Evolutionary conservation across 2,329 filamentous ascomycete species (phyloP).

Genomic region (Nothopassalora personata): DNA sequence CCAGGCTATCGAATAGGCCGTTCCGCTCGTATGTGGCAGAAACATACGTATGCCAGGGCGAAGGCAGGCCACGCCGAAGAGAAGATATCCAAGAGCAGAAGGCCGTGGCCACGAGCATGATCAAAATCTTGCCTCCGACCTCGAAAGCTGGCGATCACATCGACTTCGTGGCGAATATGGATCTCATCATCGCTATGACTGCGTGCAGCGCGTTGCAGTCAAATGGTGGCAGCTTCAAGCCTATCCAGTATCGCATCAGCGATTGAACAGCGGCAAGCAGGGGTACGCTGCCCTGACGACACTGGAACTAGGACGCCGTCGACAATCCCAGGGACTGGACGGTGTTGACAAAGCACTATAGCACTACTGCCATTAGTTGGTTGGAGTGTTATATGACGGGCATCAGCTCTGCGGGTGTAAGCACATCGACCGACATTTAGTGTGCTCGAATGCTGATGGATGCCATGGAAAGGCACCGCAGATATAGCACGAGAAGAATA

Average conservation of each 20-base stretch:
- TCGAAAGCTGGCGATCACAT: conserved; percentile 25
- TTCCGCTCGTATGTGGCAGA: no score
- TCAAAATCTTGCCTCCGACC: conserved; percentile 23
- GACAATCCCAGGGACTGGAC: conserved; percentile 19
- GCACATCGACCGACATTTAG: neutral
- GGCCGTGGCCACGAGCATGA: neutral
- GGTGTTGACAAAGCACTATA: conserved; percentile 11
- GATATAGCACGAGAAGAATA: conserved; percentile 13
- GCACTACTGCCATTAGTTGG: conserved; percentile 13
- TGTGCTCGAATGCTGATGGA: neutral
- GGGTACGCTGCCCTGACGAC: no score
- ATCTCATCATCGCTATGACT: conserved; percentile 24
- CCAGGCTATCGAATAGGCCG: no score
- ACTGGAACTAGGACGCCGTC: conserved; percentile 13
- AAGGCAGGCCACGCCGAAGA: no score
- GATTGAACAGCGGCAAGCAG: neutral
- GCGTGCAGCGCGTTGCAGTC: conserved; percentile 23
- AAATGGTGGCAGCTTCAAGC: conserved; percentile 24
- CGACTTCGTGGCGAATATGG: conserved; percentile 27
- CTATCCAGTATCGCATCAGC: conserved; percentile 14
- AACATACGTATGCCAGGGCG: no score
- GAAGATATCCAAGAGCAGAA: no score
- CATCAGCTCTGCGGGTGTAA: conserved; percentile 17
- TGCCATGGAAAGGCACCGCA: conserved; percentile 14
- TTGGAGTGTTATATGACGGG: conserved; percentile 20